These are phyloP conservation scores for Fusarium lateritium DNA, from an alignment of 2,329 filamentous ascomycete genomes.

Conservation along the genomic window DNA sequence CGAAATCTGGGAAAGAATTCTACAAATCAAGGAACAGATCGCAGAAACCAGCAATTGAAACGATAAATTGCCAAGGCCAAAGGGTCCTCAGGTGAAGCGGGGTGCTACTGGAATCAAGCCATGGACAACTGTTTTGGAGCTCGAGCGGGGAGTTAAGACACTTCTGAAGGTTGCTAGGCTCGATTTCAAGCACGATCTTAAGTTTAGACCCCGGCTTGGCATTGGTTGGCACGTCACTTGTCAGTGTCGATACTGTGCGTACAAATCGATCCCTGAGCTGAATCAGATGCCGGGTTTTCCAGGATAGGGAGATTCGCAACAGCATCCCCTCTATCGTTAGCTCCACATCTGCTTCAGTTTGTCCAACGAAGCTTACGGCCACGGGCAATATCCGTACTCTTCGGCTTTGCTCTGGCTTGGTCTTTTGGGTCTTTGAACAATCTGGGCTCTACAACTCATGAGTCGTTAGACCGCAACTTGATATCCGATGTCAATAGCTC, in stretches of 20 bases:
- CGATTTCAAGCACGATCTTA: constrained; percentile 32
- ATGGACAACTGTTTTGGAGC: constrained; percentile 33
- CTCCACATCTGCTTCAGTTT: constrained; percentile 8
- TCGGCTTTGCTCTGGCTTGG: constrained; percentile 2
- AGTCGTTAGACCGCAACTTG: constrained; percentile 26
- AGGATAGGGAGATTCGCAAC: constrained; percentile 1
- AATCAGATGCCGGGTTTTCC: constrained; percentile 24
- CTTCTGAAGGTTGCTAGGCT: constrained; percentile 22
- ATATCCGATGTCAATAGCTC: constrained; percentile 23
- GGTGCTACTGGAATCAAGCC: constrained; percentile 22
- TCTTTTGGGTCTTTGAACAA: not conserved
- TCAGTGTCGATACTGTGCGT: not conserved
- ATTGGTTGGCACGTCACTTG: constrained; percentile 31
- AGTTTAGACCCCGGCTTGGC: constrained; percentile 40
- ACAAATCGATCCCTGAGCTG: constrained; percentile 21
- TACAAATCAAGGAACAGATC: constrained; percentile 29
- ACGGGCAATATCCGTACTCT: constrained; percentile 1
- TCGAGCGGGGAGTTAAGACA: constrained; percentile 36
- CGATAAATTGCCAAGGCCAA: constrained; percentile 19
- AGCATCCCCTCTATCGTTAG: not conserved
- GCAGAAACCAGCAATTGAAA: constrained; percentile 26
- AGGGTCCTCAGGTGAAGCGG: constrained; percentile 39
- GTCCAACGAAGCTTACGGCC: constrained; percentile 9
- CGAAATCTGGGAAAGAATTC: constrained; percentile 29
- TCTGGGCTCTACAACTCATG: constrained; percentile 6